phyloP scores from a whole-genome alignment of 169 alveolate genomes.

The Plasmodium chabaudi region DNA sequence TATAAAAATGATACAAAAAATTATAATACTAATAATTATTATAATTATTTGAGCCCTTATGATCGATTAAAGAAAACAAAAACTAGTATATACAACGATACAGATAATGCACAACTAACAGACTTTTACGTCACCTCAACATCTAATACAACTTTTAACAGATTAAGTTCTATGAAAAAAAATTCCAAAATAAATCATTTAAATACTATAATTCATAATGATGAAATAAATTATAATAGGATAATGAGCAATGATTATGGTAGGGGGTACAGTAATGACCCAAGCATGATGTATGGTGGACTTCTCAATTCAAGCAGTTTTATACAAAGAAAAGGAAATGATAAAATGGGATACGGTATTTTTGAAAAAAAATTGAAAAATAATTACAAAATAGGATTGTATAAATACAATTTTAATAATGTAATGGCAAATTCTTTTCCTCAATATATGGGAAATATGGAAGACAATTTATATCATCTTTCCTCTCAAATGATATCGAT shows the following conservation, averaged over 20 bases:
- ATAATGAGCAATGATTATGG: conserved; percentile 14
- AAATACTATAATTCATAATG: neutral
- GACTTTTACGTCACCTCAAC: conserved; percentile 67
- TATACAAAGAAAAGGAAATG: neutral
- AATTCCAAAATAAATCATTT: neutral
- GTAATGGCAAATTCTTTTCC: neutral
- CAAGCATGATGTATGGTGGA: neutral
- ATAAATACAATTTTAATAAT: conserved; percentile 18
- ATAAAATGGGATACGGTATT: neutral
- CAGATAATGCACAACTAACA: conserved; percentile 30
- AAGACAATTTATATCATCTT: conserved; percentile 5
- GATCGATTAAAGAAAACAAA: conserved; percentile 13
- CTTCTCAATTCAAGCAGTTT: neutral
- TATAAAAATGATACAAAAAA: conserved; percentile 29
- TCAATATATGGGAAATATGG: conserved; percentile 5
- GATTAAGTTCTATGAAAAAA: conserved; percentile 16
- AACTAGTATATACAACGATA: conserved; percentile 34
- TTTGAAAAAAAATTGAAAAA: neutral
- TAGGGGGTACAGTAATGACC: neutral
- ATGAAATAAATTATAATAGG: neutral
- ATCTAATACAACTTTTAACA: conserved; percentile 33
- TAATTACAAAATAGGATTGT: conserved; percentile 5
- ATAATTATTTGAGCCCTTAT: conserved; percentile 3
- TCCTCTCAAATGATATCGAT: neutral
- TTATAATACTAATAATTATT: conserved; percentile 20